Base-by-base conservation (phyloP, 2,329 filamentous ascomycete genomes). In the Tolypocladium endophyticum region DNA sequence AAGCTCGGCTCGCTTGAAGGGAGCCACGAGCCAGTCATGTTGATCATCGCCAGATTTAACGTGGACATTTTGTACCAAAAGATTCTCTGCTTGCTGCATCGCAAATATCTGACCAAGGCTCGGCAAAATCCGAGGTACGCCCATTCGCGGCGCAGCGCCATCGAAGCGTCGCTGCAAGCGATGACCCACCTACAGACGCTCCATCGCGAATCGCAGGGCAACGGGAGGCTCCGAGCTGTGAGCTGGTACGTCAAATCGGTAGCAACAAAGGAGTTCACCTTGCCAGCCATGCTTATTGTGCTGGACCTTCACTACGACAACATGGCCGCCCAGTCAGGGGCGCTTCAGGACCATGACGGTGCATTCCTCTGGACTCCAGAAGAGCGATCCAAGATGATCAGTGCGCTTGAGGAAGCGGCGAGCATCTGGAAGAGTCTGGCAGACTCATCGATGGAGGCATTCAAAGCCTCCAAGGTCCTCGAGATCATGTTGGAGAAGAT, bases 51-150 rank as follows among this genome's bases (percentile, higher is more conserved):
- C 57, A 86, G 92, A 35, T 92, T 92, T 70, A 89, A 88, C 60
- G 77, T 97, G 38, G 90, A 94, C 62, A 87, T 94, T 56, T 76
- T 97, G 6, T 96, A 92, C 69, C 86, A 95, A 64, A 96, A 96
- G 74, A 89, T 92, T 23, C 82, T 96, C 67, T 95, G 91, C 67
- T 83, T 96, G 28, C 81, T 99, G 45, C 94, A 99, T 72, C 84
- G 92, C 57, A 92, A 92, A 64, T 97, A 94, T 71, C 81, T 96
- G 60, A 79, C 84, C n/a, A 84, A 87, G 61, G 89, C 92, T 6
- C 81, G 89, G 55, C 84, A 89, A 61, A 94, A 93, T 66, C 79
- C 88, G 12, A 83, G 92, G 11, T 97, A 96, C 68, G 84, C 86
- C 11, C 90, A 94, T 69, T 96, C 92, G 3, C 84, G 93, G 36